Conservation (phyloP, 768 basidiomycete genomes). For the Russula sp. region DNA sequence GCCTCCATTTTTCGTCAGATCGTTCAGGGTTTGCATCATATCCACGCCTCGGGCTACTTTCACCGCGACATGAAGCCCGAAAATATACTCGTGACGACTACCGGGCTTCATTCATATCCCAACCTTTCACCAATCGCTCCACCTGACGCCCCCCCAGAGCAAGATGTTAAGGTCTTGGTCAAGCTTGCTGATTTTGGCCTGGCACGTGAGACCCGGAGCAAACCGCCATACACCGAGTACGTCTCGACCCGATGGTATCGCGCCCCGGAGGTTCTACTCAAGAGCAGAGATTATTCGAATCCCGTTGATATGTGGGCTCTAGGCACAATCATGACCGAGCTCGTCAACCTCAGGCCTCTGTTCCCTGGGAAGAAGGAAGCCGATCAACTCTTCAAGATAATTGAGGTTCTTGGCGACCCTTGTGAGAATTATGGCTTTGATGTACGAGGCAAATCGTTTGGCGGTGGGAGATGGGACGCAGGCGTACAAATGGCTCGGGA, state of each 20-base stretch:
- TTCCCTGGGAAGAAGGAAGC: slow-evolving; percentile 92
- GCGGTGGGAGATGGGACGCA: slow-evolving; percentile 83
- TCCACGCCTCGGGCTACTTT: slow-evolving; percentile 90
- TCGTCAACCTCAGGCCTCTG: slow-evolving; percentile 89
- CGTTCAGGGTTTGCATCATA: slow-evolving; percentile 84
- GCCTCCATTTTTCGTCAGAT: slow-evolving; percentile 94
- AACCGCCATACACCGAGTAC: slow-evolving; percentile 97
- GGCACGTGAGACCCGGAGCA: slow-evolving; percentile 80
- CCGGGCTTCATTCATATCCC: slow-evolving; percentile 88
- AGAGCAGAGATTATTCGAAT: slow-evolving; percentile 89
- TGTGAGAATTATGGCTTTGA: slow-evolving; percentile 77
- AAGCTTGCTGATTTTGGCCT: slow-evolving; percentile 99
- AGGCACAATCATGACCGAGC: slow-evolving; percentile 96
- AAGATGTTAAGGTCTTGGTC: slow-evolving; percentile 93
- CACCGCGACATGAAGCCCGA: slow-evolving; percentile 99
- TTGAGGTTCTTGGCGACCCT: slow-evolving; percentile 91
- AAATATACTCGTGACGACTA: slow-evolving; percentile 96
- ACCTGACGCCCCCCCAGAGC: slow-evolving; percentile 64
- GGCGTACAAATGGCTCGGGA: slow-evolving; percentile 84
- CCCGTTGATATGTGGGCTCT: slow-evolving; percentile 99
- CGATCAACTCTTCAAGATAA: slow-evolving; percentile 89
- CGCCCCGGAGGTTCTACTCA: slow-evolving; percentile 91
- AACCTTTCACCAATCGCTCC: slow-evolving; percentile 66
- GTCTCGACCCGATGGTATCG: slow-evolving; percentile 99
- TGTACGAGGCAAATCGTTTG: slow-evolving; percentile 55